Base-by-base conservation (phyloP, 192 early-diverging fungal species). In the Umbelopsis sp. region DNA sequence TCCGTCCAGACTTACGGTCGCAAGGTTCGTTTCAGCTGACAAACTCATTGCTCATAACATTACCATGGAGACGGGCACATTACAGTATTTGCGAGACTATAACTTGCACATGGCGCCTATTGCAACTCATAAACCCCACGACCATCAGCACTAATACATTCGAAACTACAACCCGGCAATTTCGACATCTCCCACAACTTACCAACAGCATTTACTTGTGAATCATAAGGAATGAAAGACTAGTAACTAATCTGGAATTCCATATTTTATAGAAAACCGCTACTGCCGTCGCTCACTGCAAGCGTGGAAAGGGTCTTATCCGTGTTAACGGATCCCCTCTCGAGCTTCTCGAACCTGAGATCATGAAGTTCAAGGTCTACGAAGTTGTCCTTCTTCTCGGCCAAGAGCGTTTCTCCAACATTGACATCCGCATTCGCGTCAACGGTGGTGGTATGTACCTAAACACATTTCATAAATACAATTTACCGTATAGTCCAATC, bases 201-300 rank as follows among this genome's bases (percentile, higher is more conserved):
- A 41, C 10, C 37, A 41, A 41, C 37, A 41, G 37, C 37, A 41
- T 41, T 41, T 6, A 10, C 10, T 41, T 41, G 35, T 41, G 35
- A 21, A n/a, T 51, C n/a, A 44, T 21, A 27, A 13, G 23, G 13
- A 35, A 35, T 27, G 4, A 55, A 35, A 20, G 33, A 55, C n/a
- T n/a, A 5, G 13, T 55, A 25, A 11, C 49, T 58, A 45, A 53
- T 25, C 21, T 69, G 48, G 33, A 21, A 51, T 70, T 70, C 13
- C 13, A 37, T 48, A 44, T 37, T 8, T 4, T 25, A 46, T 41
- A 87, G 94, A 99, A 99, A 91, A 99, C 96, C 85, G 97, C 97
- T 82, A 97, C 95, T 64, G 97, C 97, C 79, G 97, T 99, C 77
- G 97, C 97, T 76, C 91, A 95, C 88, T 95, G 93, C 92, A 99